A percentile compares a stretch with the other conserved stretches of the same genome.
phyloP scores from a whole-genome alignment of 139 green algal species.

The Tetraselmis striata region DNA sequence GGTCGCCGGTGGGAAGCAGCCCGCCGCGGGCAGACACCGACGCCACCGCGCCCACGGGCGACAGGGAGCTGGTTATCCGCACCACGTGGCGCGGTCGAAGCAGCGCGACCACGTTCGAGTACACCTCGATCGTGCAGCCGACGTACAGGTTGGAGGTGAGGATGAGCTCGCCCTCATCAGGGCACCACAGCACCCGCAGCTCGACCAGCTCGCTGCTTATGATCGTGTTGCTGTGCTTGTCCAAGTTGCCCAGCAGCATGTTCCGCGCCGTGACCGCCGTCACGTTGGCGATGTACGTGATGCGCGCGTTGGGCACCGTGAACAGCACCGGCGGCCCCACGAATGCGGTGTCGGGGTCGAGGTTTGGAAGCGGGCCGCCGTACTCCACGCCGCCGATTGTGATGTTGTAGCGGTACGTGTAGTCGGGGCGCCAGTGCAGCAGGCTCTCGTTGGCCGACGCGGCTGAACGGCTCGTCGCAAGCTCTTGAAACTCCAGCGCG shows the following conservation, averaged over 20 bases:
- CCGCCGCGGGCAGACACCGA: background rate
- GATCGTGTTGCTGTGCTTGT: background rate
- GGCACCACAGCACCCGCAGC: background rate
- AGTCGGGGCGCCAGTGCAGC: background rate
- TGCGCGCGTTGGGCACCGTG: background rate
- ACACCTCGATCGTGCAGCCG: background rate
- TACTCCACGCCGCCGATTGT: background rate
- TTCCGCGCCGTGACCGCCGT: background rate
- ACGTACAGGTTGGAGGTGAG: background rate
- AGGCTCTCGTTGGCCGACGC: background rate
- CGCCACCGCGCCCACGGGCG: background rate
- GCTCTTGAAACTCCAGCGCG: background rate
- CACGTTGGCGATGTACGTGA: background rate
- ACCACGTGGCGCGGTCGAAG: background rate
- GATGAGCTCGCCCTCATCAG: background rate
- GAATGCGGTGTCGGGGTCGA: background rate
- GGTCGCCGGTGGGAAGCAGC: background rate
- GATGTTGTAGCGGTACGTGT: background rate
- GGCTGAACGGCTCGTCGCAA: background rate
- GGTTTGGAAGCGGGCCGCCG: background rate
- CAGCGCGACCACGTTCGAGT: background rate
- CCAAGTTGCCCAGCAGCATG: background rate
- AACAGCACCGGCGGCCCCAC: background rate
- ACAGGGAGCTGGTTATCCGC: background rate
- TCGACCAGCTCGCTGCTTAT: background rate